phyloP scores from a whole-genome alignment of 768 basidiomycete genomes.

The Boletus tomentosulus region DNA sequence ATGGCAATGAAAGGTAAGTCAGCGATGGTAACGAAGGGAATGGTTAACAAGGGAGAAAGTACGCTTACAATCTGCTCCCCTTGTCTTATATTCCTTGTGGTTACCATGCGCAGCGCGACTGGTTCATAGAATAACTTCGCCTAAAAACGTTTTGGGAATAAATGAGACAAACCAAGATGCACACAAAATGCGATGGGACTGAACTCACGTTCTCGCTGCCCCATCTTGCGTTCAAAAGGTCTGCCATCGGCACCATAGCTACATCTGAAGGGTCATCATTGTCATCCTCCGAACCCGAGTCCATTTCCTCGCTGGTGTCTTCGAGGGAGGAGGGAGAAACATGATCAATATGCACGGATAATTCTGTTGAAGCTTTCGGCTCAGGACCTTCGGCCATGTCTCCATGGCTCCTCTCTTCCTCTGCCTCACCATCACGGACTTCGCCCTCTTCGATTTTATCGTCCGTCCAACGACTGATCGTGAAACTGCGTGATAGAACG shows the following conservation, averaged over 20 bases:
- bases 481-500: constrained; percentile 91
- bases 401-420: constrained; percentile 34
- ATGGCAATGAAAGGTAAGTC: not conserved
- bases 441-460: constrained; percentile 1
- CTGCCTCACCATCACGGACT: constrained; percentile 16
- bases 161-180: not conserved
- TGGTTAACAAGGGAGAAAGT: not conserved
- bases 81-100: constrained; percentile 65
- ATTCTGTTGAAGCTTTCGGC: not conserved
- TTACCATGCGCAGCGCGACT: constrained; percentile 68
- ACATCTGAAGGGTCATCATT: constrained; percentile 61
- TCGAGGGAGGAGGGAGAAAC: not conserved
- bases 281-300: constrained; percentile 38
- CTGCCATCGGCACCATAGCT: constrained; percentile 95
- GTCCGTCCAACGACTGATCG: constrained; percentile 54
- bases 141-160: constrained; percentile 34
- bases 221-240: constrained; percentile 89
- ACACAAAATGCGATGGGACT: not conserved
- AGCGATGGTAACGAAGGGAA: not conserved
- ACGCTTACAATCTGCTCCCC: constrained; percentile 84
- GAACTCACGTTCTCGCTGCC: constrained; percentile 76
- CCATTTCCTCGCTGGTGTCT: constrained; percentile 27
- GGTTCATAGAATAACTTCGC: constrained; percentile 84
- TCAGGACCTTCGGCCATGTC: constrained; percentile 32
- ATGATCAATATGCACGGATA: constrained; percentile 32